A percentile compares a stretch with the other conserved stretches of the same genome.
phyloP scores from a whole-genome alignment of 2,329 filamentous ascomycete species.

The Myriosclerotinia scirpicola region DNA sequence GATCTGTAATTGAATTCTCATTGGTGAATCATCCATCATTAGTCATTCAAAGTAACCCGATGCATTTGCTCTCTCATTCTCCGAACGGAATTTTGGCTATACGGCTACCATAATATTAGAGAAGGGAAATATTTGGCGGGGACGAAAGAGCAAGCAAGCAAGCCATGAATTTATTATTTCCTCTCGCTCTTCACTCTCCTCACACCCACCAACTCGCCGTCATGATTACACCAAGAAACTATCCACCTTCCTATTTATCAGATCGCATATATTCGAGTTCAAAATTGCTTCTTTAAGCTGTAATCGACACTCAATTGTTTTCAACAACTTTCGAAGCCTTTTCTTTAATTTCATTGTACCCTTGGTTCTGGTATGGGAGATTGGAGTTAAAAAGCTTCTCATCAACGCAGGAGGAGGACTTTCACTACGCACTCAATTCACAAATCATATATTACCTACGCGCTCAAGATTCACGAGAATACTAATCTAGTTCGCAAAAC shows the following conservation, averaged over 20 bases:
- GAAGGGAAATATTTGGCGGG: slow-evolving; percentile 19
- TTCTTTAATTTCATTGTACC: slow-evolving; percentile 1
- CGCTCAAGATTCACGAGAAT: slow-evolving; percentile 13
- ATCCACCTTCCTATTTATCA: slow-evolving; percentile 8
- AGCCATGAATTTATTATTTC: slow-evolving; percentile 17
- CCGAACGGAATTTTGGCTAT: slow-evolving; percentile 17
- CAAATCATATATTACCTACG: slow-evolving; percentile 16
- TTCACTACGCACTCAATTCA: slow-evolving; percentile 27
- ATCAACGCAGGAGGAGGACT: slow-evolving; percentile 22
- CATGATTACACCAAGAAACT: slow-evolving; percentile 25
- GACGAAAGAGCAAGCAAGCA: slow-evolving; percentile 8
- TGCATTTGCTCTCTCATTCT: slow-evolving; percentile 9
- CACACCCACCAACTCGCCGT: slow-evolving; percentile 16
- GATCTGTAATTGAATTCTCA: neutral
- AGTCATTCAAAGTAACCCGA: neutral
- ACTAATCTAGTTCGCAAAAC: slow-evolving; percentile 13
- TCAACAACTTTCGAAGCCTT: slow-evolving; percentile 16
- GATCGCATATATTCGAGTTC: slow-evolving; percentile 16
- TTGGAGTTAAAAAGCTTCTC: slow-evolving; percentile 20
- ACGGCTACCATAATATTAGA: neutral
- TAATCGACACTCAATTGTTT: slow-evolving; percentile 20
- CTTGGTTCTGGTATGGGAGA: slow-evolving; percentile 15
- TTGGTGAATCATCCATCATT: neutral
- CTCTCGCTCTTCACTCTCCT: slow-evolving; percentile 12
- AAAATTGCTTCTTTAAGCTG: slow-evolving; percentile 15